phyloP scores from a whole-genome alignment of 2,329 filamentous ascomycete species.

The Epichloe gansuensis region DNA sequence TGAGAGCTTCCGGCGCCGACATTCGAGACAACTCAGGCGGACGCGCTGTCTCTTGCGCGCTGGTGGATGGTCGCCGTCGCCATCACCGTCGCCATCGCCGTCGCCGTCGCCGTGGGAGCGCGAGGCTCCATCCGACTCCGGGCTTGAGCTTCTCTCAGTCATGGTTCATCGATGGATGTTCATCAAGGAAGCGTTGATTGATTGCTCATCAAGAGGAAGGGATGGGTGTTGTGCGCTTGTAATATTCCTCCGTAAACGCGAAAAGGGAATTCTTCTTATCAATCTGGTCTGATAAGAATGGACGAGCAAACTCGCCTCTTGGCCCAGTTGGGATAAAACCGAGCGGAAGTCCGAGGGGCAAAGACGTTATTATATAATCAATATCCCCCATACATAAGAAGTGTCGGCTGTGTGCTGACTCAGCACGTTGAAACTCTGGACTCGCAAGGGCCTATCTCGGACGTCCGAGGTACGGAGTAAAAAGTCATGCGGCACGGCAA shows the following conservation, averaged over 20 bases:
- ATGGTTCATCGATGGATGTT: constrained; percentile 2
- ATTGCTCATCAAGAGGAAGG: neutral
- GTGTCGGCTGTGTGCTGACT: neutral
- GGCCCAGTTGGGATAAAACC: constrained; percentile 11
- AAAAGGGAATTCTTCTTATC: constrained; percentile 23
- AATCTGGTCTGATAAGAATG: constrained; percentile 28
- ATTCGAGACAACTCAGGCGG: constrained; percentile 47
- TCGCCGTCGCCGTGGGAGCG: constrained; percentile 14
- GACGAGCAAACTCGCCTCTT: constrained; percentile 14
- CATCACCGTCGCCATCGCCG: constrained; percentile 17
- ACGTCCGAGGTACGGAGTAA: neutral
- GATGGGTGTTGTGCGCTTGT: constrained; percentile 15
- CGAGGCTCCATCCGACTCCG: constrained; percentile 23
- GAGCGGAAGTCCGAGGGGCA: constrained; percentile 21
- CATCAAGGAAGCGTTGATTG: no score
- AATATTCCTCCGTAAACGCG: neutral
- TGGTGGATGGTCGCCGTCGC: constrained; percentile 23
- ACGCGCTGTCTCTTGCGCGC: constrained; percentile 48
- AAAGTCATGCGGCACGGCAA: no score
- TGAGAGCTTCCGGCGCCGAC: constrained; percentile 47
- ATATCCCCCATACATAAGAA: no score
- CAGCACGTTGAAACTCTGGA: neutral
- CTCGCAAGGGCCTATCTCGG: neutral
- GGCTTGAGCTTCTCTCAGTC: constrained; percentile 26
- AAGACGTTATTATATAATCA: neutral